Conservation (phyloP, 2,329 filamentous ascomycete genomes). For the Shiraia bambusicola region DNA sequence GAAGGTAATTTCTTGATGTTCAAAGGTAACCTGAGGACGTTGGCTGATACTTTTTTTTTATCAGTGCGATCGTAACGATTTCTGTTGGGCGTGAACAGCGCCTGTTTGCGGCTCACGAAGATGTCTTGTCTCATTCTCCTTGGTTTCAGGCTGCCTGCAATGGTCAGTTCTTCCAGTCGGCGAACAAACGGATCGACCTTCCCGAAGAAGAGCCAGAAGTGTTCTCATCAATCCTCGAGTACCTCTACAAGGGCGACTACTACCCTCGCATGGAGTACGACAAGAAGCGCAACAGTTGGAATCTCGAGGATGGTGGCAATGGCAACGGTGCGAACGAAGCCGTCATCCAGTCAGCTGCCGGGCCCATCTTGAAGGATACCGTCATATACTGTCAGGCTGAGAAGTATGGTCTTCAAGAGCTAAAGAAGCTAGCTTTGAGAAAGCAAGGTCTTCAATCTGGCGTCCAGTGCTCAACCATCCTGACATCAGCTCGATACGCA, state of each 20-base stretch:
- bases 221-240: conserved; percentile 87
- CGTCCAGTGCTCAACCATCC: conserved; percentile 80
- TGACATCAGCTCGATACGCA: conserved; percentile 83
- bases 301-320: conserved; percentile 65
- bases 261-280: conserved; percentile 81
- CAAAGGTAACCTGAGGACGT: not conserved
- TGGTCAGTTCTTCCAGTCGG: conserved; percentile 62
- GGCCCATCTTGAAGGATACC: conserved; percentile 79
- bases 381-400: conserved; percentile 88
- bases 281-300: conserved; percentile 77
- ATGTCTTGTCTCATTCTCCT: conserved; percentile 74
- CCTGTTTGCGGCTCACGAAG: conserved; percentile 89
- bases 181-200: conserved; percentile 72
- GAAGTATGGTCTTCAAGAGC: conserved; percentile 77
- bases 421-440: conserved; percentile 79
- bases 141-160: conserved; percentile 71
- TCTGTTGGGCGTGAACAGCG: conserved; percentile 79
- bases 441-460: conserved; percentile 89
- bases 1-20: conserved; percentile 31
- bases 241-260: conserved; percentile 92
- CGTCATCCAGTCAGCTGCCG: conserved; percentile 62
- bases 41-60: conserved; percentile 19
- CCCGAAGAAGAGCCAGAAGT: conserved; percentile 87
- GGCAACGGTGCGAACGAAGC: conserved; percentile 44
- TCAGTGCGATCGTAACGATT: conserved; percentile 70